phyloP scores from a whole-genome alignment of 2,329 filamentous ascomycete species.

The Akanthomyces lecanii region DNA sequence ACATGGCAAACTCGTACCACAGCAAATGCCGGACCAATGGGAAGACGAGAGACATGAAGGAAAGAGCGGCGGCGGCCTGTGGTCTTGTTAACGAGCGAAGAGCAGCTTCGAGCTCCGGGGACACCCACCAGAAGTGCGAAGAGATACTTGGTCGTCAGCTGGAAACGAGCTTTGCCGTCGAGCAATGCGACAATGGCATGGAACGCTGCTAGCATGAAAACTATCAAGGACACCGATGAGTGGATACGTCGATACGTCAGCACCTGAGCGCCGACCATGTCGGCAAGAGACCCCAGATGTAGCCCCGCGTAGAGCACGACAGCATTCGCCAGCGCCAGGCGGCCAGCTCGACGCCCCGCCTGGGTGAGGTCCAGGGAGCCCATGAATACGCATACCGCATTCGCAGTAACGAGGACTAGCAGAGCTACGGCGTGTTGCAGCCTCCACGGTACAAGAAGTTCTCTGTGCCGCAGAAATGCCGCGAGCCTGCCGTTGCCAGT shows the following conservation, averaged over 20 bases:
- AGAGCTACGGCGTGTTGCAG: background rate
- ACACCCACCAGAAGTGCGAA: background rate
- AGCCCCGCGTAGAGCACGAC: background rate
- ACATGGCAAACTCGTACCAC: background rate
- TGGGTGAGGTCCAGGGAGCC: background rate
- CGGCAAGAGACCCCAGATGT: background rate
- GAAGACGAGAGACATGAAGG: background rate
- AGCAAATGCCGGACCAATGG: background rate
- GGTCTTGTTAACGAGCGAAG: background rate
- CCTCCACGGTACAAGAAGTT: background rate
- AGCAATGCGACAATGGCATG: background rate
- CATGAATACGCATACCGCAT: background rate
- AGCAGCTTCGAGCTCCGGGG: background rate
- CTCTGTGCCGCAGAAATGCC: background rate
- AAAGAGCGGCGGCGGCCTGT: background rate
- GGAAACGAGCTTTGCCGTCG: background rate
- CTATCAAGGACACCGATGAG: background rate
- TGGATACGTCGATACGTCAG: background rate
- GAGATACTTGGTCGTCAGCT: background rate
- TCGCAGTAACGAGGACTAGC: background rate
- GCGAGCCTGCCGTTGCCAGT: background rate
- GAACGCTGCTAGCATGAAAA: background rate
- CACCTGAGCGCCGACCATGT: background rate
- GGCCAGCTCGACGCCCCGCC: too few relatives aligned
- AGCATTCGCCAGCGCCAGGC: background rate